Evolutionary conservation across 345 rosid species (phyloP).

Genomic region (Eucalyptus coolabah): DNA sequence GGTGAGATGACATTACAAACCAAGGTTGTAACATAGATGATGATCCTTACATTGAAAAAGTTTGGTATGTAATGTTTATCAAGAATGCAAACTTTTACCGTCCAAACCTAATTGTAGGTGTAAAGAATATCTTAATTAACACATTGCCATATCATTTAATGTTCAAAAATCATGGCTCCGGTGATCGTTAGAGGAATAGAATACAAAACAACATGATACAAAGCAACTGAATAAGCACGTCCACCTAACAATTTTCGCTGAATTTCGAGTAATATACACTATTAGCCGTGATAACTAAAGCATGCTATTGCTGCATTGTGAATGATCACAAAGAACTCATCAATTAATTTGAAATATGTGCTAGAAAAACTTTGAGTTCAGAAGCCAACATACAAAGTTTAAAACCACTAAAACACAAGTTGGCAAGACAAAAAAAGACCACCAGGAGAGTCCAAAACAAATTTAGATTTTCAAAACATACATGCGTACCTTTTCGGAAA

Average conservation of each 20-base stretch:
- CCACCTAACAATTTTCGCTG: slow-evolving; percentile 66
- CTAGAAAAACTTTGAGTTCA: not conserved
- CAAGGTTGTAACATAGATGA: too few species aligned
- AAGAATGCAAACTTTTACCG: too few species aligned
- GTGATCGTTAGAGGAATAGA: rapidly evolving
- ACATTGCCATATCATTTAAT: too few species aligned
- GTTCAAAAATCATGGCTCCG: too few species aligned
- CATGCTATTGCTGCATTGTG: slow-evolving; percentile 82
- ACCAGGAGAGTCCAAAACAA: not conserved
- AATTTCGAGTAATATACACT: slow-evolving; percentile 75
- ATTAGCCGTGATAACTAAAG: slow-evolving; percentile 71
- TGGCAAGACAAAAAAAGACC: not conserved
- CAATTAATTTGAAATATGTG: not conserved
- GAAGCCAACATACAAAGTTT: not conserved
- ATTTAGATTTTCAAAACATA: not conserved
- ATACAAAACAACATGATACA: too few species aligned
- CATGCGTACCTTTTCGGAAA: slow-evolving; percentile 90
- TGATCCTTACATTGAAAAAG: too few species aligned
- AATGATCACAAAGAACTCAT: slow-evolving; percentile 60
- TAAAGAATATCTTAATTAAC: too few species aligned
- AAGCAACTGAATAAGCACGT: not conserved
- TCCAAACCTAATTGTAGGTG: too few species aligned
- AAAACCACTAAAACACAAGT: not conserved
- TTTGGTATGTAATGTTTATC: too few species aligned
- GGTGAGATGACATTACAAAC: too few species aligned